Evolutionary conservation across 2,329 filamentous ascomycete species (phyloP).

Genomic region (Graphiopsis chlorocephala): DNA sequence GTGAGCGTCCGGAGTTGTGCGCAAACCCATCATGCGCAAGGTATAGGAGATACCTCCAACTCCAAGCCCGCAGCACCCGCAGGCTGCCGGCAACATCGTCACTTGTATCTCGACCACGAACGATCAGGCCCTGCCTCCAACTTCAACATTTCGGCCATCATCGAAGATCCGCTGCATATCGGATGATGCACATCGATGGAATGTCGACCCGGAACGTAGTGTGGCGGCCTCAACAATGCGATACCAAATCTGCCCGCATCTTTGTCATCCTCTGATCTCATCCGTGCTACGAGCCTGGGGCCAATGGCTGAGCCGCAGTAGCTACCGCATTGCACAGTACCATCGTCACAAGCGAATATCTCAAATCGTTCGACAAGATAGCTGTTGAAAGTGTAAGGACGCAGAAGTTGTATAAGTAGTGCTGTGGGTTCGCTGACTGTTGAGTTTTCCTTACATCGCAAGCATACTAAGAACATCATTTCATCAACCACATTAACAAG

Average conservation of each 20-base stretch:
- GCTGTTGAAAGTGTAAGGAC: neutral
- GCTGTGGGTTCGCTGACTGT: neutral
- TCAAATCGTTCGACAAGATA: neutral
- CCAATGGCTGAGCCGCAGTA: neutral
- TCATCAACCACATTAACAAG: neutral
- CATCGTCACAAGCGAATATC: neutral
- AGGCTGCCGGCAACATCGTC: neutral
- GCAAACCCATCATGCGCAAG: too few species aligned
- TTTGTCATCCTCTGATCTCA: constrained; percentile 5
- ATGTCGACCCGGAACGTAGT: neutral
- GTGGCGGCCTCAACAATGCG: neutral
- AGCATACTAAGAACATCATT: neutral
- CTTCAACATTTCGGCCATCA: neutral
- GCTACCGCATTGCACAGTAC: neutral
- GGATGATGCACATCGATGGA: neutral
- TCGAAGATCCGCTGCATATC: neutral
- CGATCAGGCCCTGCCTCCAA: neutral
- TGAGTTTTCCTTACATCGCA: neutral
- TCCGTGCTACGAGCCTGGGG: neutral
- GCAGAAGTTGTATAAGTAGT: neutral
- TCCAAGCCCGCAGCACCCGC: neutral
- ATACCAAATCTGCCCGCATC: neutral
- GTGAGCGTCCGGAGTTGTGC: too few species aligned
- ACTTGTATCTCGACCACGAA: neutral
- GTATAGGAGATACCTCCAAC: too few species aligned